Evolutionary conservation across 768 basidiomycete species (phyloP).

Genomic region (Xerocomellus intermedius): DNA sequence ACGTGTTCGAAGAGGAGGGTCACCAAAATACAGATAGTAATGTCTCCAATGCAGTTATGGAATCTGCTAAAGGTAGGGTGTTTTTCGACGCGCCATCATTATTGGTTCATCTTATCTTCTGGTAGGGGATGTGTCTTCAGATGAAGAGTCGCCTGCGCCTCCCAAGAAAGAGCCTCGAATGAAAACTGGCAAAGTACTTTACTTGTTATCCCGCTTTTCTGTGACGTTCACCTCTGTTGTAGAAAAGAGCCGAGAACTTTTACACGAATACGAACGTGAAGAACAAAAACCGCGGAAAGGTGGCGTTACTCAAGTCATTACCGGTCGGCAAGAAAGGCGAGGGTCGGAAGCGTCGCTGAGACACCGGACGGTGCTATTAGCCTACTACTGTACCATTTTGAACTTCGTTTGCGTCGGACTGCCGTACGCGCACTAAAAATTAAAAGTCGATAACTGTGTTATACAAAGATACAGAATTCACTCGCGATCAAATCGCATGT

Average conservation of each 20-base stretch:
- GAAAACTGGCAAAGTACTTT: conserved; percentile 86
- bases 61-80: conserved; percentile 20
- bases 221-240: conserved; percentile 12
- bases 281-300: conserved; percentile 75
- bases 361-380: conserved; percentile 5
- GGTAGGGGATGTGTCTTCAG: conserved; percentile 31
- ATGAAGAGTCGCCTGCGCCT: conserved; percentile 34
- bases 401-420: conserved; percentile 1
- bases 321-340: conserved; percentile 50
- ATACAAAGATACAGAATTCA: conserved; percentile 11
- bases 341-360: conserved; percentile 38
- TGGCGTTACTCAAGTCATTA: conserved; percentile 56
- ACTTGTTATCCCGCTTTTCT: background rate
- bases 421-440: conserved; percentile 10
- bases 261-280: conserved; percentile 84
- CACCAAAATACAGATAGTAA: conserved; percentile 22
- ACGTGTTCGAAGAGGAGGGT: conserved; percentile 69
- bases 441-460: conserved; percentile 7
- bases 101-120: conserved; percentile 9
- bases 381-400: conserved; percentile 14
- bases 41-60: conserved; percentile 4
- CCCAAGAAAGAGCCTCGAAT: conserved; percentile 70
- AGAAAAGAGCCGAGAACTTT: conserved; percentile 90
- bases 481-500: background rate
- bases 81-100: conserved; percentile 3